Evolutionary conservation across 2,329 filamentous ascomycete genomes (phyloP).

Genomic region (Orbilia ellipsospora): DNA sequence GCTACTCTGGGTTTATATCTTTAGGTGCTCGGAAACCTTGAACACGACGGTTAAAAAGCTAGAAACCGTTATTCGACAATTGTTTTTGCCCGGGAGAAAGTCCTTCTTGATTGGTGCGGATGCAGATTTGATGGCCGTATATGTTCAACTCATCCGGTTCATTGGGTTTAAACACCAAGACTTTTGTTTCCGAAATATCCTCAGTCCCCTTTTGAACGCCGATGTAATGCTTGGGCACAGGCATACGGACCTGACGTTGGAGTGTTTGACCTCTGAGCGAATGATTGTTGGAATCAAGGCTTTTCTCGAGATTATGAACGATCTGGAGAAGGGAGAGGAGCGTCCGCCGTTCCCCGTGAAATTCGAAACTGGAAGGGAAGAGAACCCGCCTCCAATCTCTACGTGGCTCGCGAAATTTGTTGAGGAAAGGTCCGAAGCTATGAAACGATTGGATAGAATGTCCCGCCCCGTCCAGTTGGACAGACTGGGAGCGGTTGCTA

Average conservation of each 20-base stretch:
- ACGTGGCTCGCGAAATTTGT: conserved; percentile 60
- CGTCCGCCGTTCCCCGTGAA: conserved; percentile 84
- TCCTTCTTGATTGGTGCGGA: conserved; percentile 80
- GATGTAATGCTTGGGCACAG: conserved; percentile 70
- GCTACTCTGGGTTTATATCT: conserved; percentile 93
- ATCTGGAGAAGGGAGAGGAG: conserved; percentile 84
- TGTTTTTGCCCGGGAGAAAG: conserved; percentile 82
- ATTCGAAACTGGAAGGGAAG: conserved; percentile 58
- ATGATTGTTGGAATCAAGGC: conserved; percentile 97
- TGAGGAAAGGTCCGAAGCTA: conserved; percentile 58
- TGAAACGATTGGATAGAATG: conserved; percentile 64
- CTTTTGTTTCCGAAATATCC: conserved; percentile 88
- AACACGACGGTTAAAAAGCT: conserved; percentile 79
- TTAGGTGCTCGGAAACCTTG: conserved; percentile 78
- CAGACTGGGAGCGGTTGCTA: conserved; percentile 77
- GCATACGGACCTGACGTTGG: conserved; percentile 73
- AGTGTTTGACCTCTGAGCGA: conserved; percentile 92
- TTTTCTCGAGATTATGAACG: conserved; percentile 91
- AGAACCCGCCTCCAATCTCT: conserved; percentile 59
- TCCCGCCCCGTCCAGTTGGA: conserved; percentile 73
- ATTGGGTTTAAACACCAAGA: conserved; percentile 95
- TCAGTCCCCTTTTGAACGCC: conserved; percentile 95
- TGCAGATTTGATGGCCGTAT: conserved; percentile 81
- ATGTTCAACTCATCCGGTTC: conserved; percentile 93
- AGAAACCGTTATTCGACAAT: conserved; percentile 86